Conservation (phyloP, 78 protist species). For the Anaeramoeba flamelloides region DNA sequence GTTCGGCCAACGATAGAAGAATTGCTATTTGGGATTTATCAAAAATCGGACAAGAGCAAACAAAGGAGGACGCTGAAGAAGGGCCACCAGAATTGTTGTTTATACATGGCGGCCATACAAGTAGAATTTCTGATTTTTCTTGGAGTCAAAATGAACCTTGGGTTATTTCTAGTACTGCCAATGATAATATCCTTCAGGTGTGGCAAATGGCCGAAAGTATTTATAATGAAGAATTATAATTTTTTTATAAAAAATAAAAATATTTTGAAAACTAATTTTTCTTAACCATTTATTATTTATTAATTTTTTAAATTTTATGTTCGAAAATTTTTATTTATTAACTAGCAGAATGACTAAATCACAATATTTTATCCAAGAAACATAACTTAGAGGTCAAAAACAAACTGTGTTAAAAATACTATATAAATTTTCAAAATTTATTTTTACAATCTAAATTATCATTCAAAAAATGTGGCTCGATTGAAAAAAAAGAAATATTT, state of each 20-base stretch:
- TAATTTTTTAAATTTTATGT: too few species aligned
- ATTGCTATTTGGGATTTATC: constrained; percentile 2
- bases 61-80: not conserved
- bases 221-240: not conserved
- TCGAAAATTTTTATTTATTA: too few species aligned
- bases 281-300: too few species aligned
- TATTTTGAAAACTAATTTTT: too few species aligned
- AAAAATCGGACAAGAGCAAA: not conserved
- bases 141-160: constrained; percentile 75
- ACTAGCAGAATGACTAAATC: too few species aligned
- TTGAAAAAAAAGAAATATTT: too few species aligned
- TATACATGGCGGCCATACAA: constrained; percentile 91
- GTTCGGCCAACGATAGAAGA: not conserved
- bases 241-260: not conserved
- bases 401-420: too few species aligned
- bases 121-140: constrained; percentile 56
- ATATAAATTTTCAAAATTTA: too few species aligned
- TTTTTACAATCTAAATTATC: too few species aligned
- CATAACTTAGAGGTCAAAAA: too few species aligned
- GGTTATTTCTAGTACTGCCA: constrained; percentile 67
- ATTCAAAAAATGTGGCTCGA: too few species aligned
- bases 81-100: constrained; percentile 33
- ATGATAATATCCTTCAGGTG: constrained; percentile 79
- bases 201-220: constrained; percentile 63
- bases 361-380: too few species aligned